Evolutionary conservation across 2,329 filamentous ascomycete species (phyloP), one percentile per base, ranked within the genome.

Genomic region (Trichoderma sp.): DNA sequence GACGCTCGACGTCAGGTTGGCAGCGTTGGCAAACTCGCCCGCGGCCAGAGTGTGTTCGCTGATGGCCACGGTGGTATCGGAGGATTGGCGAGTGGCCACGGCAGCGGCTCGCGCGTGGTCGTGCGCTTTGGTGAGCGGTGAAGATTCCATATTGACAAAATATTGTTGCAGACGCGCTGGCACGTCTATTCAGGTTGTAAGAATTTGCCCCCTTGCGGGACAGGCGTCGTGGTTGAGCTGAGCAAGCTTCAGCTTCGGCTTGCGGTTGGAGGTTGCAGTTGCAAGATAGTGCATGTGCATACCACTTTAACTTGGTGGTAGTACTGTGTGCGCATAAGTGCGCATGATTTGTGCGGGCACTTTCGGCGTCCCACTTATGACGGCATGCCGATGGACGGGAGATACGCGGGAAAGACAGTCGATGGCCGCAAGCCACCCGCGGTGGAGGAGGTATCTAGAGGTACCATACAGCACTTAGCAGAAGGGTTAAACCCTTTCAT

Each of bases 1-100:
- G 74, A 86, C 79, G 78, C 85, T 88, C 53, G 85, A 86, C 8
- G 93, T 97, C 62, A 83, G 87, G 73, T 89, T 88, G n/a, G 93
- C 91, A 34, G 94, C 95, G 73, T 91, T 91, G 73, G 93, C 91
- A 80, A 97, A 98, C 80, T 97, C 93, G 74, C 91, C 91, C 2
- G 96, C 95, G 47, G 96, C 96, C 71, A 93, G 86, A 68, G 95
- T 91, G 82, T 98, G 95, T 81, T 97, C 93, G 78, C 92, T 92
- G 78, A 94, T 92, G 73, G 95, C 95, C 62, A 93, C 90, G 7
- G 91, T 92, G 70, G 93, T 93, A 79, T 96, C 90, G 70, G 85
- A 86, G 59, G 92, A 90, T 77, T 94, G 90, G 28, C 87, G 91
- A 70, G 95, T 93, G 28, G 91, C 86, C 28, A 93, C 91, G 57